Base-by-base conservation (phyloP, 257 asterid genomes). In the Solanum gracilifrons region DNA sequence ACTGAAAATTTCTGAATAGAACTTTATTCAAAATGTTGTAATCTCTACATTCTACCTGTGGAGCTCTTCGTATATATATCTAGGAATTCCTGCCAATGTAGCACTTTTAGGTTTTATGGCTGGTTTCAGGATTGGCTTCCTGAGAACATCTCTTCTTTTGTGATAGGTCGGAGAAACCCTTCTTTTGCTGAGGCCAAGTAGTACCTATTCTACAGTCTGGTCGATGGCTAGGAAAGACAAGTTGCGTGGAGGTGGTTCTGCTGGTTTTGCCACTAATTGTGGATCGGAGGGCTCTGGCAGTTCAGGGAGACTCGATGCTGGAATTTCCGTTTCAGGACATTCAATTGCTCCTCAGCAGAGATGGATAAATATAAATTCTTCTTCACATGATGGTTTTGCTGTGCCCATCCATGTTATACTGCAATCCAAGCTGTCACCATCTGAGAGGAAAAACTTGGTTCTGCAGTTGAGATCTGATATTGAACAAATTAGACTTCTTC, bases 281-380 rank as follows among this genome's bases (percentile, higher is more conserved):
- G 99, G 92, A 89, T 94, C 95, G 29, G 98, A 94, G 82, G 98
- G 94, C 29, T 94, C 98, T 69, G 96, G 92, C 84, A 91, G 94
- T 88, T 94, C 96, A 1, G 96, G 93, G 10, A 91, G 92, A 46
- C 60, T 89, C 15, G 95, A 92, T 82, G 58, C 88, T 31, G 90
- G 69, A 41, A 62, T 86, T 29, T 83, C 93, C 25, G 93, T 83
- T 51, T 87, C 88, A 4, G 89, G 94, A 62, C 92, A 89, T 89
- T 88, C 93, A 58, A 86, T 89, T 76, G 93, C 88, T 2, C 96
- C 90, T 8, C 93, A 87, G 92, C 93, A 92, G 87, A 95, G 95
- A 89, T 95, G 95, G 97, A 82, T 95, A 83, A 93, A 94, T 89
- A 66, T 94, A 90, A 95, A 94, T 91, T 94, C 95, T 76, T 92